These are phyloP conservation scores for Trapa incisa DNA, from an alignment of 345 rosid genomes.

Conservation along the genomic window DNA sequence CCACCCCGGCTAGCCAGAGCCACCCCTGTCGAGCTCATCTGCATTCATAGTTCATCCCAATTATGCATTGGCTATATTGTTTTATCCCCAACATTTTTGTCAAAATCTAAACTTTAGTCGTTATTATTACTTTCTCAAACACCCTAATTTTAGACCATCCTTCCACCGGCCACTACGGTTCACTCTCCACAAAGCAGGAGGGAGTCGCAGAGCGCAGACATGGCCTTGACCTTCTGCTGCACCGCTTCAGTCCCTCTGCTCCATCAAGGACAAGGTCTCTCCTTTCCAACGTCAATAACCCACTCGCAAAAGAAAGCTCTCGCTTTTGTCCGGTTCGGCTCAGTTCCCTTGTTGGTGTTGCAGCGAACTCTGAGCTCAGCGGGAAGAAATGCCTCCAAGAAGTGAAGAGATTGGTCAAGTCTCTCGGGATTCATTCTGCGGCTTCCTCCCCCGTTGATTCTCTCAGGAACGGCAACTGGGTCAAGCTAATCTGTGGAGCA, in stretches of 20 bases:
- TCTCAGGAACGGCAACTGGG: constrained; percentile 47
- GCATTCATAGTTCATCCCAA: neutral
- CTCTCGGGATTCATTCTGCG: constrained; percentile 24
- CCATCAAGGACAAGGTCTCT: constrained; percentile 18
- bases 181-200: neutral
- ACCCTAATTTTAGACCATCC: neutral
- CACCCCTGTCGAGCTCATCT: constrained; percentile 71
- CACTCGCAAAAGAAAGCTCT: neutral
- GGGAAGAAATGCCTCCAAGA: constrained; percentile 15
- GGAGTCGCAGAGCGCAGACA: constrained; percentile 4
- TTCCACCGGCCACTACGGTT: neutral
- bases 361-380: constrained; percentile 13
- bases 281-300: neutral
- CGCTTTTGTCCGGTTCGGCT: neutral
- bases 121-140: neutral
- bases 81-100: too few species aligned
- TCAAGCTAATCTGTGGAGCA: constrained; percentile 59
- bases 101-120: too few species aligned
- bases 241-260: constrained; percentile 17
- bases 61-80: neutral
- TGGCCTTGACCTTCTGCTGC: constrained; percentile 32
- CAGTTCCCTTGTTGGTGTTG: neutral
- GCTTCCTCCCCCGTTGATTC: constrained; percentile 32
- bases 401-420: constrained; percentile 22
- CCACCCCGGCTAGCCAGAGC: constrained; percentile 62